These are phyloP conservation scores for Catharanthus roseus DNA, from an alignment of 257 asterid genomes.

Conservation along the genomic window DNA sequence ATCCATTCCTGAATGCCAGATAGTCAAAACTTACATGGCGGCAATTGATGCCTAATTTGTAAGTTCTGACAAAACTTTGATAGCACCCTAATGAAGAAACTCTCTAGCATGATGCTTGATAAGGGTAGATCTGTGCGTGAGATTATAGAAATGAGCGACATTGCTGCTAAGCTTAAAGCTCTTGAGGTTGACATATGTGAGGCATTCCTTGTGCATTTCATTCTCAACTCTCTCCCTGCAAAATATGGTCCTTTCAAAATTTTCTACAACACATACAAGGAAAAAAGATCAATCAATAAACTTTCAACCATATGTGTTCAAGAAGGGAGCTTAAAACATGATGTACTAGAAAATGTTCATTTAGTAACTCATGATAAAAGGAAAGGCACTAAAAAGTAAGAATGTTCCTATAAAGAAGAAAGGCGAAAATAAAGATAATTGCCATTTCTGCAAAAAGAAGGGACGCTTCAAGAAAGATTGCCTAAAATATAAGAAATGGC, in stretches of 20 bases:
- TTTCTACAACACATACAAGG: neutral
- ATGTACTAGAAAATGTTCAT: neutral
- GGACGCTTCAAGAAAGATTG: no score
- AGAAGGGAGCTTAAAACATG: neutral
- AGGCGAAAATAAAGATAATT: neutral
- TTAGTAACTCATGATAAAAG: neutral
- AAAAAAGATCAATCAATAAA: constrained; percentile 1
- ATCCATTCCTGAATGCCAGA: neutral
- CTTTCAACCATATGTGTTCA: neutral
- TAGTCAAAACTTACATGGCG: neutral
- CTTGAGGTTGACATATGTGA: no score
- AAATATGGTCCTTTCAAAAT: no score
- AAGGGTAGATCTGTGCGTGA: neutral
- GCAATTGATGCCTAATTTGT: constrained; percentile 8
- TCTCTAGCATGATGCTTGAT: neutral
- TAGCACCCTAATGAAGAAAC: constrained; percentile 3
- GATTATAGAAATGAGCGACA: no score
- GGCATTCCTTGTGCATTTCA: no score
- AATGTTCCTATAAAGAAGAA: neutral
- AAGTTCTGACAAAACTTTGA: neutral
- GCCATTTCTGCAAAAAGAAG: neutral
- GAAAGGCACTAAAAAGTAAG: neutral
- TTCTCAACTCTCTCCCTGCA: no score
- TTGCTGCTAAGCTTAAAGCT: no score
- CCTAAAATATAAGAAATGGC: neutral